Evolutionary conservation across 163 green algal genomes (phyloP).

Genomic region (Volvox carteri): DNA sequence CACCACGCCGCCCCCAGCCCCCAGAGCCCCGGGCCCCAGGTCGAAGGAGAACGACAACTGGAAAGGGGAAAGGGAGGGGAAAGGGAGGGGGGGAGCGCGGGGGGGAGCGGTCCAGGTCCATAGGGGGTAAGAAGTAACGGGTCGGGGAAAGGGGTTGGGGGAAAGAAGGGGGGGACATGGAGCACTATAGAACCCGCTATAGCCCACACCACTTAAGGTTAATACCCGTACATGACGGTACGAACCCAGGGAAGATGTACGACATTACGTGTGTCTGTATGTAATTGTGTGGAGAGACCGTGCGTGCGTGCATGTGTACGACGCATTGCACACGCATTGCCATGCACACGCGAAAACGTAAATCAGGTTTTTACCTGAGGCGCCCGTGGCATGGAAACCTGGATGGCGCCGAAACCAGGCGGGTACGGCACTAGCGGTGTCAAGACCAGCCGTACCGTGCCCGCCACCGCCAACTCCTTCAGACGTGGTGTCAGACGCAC

Average conservation of each 20-base stretch:
- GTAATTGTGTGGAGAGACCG: too few relatives aligned
- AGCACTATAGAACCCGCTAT: too few relatives aligned
- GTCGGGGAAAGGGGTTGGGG: background rate
- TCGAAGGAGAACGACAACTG: conserved; percentile 40
- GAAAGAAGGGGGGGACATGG: background rate
- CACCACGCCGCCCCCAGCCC: background rate
- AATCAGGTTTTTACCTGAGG: conserved; percentile 16
- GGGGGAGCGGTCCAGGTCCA: background rate
- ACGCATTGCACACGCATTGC: too few relatives aligned
- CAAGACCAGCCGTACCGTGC: conserved; percentile 47
- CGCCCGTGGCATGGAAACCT: conserved; percentile 31
- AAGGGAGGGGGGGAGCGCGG: background rate
- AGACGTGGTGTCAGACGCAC: conserved; percentile 34
- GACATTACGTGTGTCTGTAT: too few relatives aligned
- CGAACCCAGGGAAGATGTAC: too few relatives aligned
- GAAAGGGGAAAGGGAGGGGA: background rate
- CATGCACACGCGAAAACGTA: background rate
- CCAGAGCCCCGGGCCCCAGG: conserved; percentile 1
- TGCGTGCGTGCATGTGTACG: too few relatives aligned
- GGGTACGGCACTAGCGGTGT: conserved; percentile 35
- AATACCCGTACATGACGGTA: too few relatives aligned
- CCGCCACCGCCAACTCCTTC: conserved; percentile 30
- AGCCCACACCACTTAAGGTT: too few relatives aligned
- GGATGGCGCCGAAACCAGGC: conserved; percentile 42
- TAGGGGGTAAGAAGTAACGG: background rate